Evolutionary conservation across 495 filamentous ascomycete genomes (phyloP).

Genomic region (Neurospora africana): DNA sequence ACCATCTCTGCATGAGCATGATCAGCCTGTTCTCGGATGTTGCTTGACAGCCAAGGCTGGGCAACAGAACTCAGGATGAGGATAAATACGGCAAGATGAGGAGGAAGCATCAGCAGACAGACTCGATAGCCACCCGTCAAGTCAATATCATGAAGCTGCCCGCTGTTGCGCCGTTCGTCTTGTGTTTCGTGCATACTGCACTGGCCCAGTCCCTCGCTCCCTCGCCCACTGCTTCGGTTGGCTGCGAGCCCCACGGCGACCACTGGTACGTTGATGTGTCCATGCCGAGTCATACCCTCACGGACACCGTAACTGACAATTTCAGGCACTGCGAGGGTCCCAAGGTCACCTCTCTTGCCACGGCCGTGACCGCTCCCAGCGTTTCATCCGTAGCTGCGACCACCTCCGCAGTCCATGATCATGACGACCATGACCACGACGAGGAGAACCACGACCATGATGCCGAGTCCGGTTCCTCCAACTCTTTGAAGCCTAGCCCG

Average conservation of each 20-base stretch:
- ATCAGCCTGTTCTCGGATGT: neutral
- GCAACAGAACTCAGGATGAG: neutral
- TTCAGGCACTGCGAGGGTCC: slow-evolving; percentile 26
- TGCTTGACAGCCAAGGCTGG: neutral
- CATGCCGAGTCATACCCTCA: neutral
- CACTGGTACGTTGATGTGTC: slow-evolving; percentile 21
- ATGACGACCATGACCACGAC: slow-evolving; percentile 6
- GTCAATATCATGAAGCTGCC: slow-evolving; percentile 14
- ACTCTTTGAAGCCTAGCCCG: slow-evolving; percentile 20
- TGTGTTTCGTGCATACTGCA: slow-evolving; percentile 13
- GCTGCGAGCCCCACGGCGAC: slow-evolving; percentile 27
- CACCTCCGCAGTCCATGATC: slow-evolving; percentile 4
- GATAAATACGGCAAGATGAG: neutral
- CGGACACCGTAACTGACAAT: neutral
- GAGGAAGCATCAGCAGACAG: neutral
- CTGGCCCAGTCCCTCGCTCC: slow-evolving; percentile 16
- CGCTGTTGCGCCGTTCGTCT: slow-evolving; percentile 6
- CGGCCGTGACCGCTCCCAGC: neutral
- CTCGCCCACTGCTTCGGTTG: slow-evolving; percentile 27
- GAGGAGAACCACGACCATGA: slow-evolving; percentile 9
- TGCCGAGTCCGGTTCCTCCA: slow-evolving; percentile 6
- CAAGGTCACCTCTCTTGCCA: slow-evolving; percentile 5
- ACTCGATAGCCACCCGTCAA: neutral
- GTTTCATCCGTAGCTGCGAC: slow-evolving; percentile 1
- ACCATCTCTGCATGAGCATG: slow-evolving; percentile 1